phyloP scores from a whole-genome alignment of 148 eudicot genomes.

The Simmondsia chinensis region DNA sequence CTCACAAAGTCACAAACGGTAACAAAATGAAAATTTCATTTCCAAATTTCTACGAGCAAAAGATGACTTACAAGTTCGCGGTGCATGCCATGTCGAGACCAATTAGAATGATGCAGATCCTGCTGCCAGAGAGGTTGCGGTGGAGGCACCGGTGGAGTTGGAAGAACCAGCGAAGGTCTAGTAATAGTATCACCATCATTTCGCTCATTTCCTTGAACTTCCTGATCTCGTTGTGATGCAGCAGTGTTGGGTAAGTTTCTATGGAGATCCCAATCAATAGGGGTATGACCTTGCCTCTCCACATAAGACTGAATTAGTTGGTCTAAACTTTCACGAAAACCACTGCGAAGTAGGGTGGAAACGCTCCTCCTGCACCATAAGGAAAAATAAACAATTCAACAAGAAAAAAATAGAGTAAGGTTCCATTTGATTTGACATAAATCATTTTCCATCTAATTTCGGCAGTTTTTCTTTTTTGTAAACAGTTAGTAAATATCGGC shows the following conservation, averaged over 20 bases:
- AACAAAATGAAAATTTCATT: neutral
- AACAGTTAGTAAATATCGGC: no score
- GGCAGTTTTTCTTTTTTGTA: no score
- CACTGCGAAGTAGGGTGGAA: constrained; percentile 91
- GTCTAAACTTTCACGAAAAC: constrained; percentile 95
- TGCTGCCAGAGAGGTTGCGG: constrained; percentile 93
- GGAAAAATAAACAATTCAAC: neutral
- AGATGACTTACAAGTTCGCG: constrained; percentile 62
- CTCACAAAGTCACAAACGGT: no score
- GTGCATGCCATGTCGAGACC: constrained; percentile 81
- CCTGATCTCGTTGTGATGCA: constrained; percentile 48
- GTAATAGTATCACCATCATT: constrained; percentile 38
- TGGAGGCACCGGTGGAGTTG: constrained; percentile 92
- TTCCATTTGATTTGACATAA: no score
- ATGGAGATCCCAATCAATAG: constrained; percentile 89
- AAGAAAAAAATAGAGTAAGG: neutral
- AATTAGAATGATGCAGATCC: constrained; percentile 63
- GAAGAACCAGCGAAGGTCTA: constrained; percentile 52
- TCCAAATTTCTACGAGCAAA: neutral
- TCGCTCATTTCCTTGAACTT: constrained; percentile 45
- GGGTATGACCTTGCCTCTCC: constrained; percentile 70
- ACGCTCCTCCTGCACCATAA: constrained; percentile 79
- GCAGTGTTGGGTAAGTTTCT: constrained; percentile 58
- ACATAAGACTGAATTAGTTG: constrained; percentile 93
- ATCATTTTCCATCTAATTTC: no score